phyloP scores from a whole-genome alignment of 306 rosid genomes.

The Glycyrrhiza uralensis region DNA sequence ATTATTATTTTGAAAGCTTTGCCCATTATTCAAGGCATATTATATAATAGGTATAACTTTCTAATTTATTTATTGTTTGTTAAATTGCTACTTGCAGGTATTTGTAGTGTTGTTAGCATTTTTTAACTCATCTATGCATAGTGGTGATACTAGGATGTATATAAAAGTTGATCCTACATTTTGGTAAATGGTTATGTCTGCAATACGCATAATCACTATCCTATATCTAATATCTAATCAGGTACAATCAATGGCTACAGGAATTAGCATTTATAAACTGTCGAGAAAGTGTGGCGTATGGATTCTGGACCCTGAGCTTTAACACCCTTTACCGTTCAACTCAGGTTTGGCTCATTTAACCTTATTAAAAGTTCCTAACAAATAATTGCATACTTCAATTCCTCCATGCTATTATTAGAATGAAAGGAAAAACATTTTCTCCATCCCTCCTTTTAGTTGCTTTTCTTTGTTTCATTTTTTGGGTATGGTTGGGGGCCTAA shows the following conservation, averaged over 20 bases:
- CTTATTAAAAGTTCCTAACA: background rate
- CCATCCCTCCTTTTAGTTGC: background rate
- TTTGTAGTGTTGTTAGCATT: constrained; percentile 47
- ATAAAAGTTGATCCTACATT: background rate
- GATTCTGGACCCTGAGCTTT: constrained; percentile 68
- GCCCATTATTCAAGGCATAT: background rate
- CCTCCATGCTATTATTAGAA: background rate
- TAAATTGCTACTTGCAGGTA: constrained; percentile 39
- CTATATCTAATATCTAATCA: constrained; percentile 38
- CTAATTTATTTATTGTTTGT: background rate
- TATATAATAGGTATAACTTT: background rate
- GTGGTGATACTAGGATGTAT: constrained; percentile 6
- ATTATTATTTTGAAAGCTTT: no score
- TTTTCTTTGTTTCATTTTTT: background rate
- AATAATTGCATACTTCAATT: background rate
- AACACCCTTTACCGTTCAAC: constrained; percentile 58
- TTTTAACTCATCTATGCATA: background rate
- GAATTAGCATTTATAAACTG: constrained; percentile 47
- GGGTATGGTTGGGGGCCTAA: background rate
- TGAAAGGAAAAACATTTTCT: background rate
- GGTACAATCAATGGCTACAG: constrained; percentile 65
- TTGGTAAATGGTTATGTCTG: background rate
- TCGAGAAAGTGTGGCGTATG: constrained; percentile 71
- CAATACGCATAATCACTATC: constrained; percentile 18
- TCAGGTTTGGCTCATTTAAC: constrained; percentile 50